phyloP scores from a whole-genome alignment of 306 rosid species.

The Dryas alaskensis region DNA sequence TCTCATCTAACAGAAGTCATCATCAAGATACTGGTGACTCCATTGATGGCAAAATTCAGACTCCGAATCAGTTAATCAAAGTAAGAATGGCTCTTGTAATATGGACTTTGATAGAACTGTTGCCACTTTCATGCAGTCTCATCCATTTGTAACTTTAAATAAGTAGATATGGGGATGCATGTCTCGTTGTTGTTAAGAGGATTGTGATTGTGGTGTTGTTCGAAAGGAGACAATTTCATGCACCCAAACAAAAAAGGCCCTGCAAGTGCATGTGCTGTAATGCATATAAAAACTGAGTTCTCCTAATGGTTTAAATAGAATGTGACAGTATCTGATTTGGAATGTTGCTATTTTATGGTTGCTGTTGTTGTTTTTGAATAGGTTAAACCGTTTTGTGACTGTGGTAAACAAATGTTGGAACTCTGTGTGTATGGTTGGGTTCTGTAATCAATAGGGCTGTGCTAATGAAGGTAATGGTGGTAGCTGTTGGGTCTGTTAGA shows the following conservation, averaged over 20 bases:
- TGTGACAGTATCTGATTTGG: not conserved
- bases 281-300: not conserved
- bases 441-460: not conserved
- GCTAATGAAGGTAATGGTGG: not conserved
- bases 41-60: slow-evolving; percentile 16
- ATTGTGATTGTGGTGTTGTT: slow-evolving; percentile 9
- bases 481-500: not conserved
- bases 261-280: not conserved
- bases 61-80: slow-evolving; percentile 32
- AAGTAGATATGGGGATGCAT: not conserved
- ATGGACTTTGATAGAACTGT: slow-evolving; percentile 5
- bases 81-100: slow-evolving; percentile 26
- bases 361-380: not conserved
- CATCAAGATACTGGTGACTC: slow-evolving; percentile 26
- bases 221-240: not conserved
- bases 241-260: not conserved
- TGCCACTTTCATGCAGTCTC: not conserved
- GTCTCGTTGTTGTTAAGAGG: not conserved
- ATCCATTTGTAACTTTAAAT: not conserved
- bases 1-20: slow-evolving; percentile 13
- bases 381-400: not conserved
- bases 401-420: not conserved
- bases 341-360: not conserved
- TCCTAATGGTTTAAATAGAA: not conserved
- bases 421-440: not conserved